A percentile compares a stretch with the other conserved stretches of the same genome.
Evolutionary conservation across 2,329 filamentous ascomycete genomes (phyloP).

Genomic region (Paecilomyces fulvus): DNA sequence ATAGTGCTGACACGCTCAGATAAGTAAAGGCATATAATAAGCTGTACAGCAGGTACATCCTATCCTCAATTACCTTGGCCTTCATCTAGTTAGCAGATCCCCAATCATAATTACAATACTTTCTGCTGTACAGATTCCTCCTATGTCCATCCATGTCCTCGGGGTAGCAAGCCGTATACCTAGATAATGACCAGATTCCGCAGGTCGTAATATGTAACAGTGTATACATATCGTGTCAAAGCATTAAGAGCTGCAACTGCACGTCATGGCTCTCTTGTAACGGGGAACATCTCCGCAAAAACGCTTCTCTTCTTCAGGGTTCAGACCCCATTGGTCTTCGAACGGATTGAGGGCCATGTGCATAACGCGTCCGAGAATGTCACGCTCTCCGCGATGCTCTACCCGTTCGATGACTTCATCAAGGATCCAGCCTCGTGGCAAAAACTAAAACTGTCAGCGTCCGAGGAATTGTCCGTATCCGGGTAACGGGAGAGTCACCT

Average conservation of each 20-base stretch:
- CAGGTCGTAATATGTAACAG: neutral
- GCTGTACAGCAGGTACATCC: neutral
- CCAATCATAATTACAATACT: neutral
- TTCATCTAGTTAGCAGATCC: neutral
- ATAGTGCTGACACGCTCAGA: too few species aligned
- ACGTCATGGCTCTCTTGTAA: slow-evolving; percentile 74
- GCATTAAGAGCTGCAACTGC: slow-evolving; percentile 77
- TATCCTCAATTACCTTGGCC: neutral
- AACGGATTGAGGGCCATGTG: slow-evolving; percentile 79
- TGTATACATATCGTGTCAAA: neutral
- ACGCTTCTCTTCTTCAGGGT: slow-evolving; percentile 67
- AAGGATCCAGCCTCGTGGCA: slow-evolving; percentile 83
- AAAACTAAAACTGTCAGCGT: slow-evolving; percentile 46
- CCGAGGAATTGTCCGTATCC: neutral
- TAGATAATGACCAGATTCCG: too few species aligned
- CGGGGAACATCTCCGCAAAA: slow-evolving; percentile 81
- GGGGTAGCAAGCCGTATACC: too few species aligned
- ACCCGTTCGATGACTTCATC: slow-evolving; percentile 88
- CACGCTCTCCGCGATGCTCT: slow-evolving; percentile 72
- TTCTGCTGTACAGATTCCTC: neutral
- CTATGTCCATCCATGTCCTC: too few species aligned
- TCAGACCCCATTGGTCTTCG: slow-evolving; percentile 55
- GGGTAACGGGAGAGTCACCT: slow-evolving; percentile 32
- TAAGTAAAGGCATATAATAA: neutral
- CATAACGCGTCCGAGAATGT: slow-evolving; percentile 70